These are phyloP conservation scores for Rhodamnia rubescens DNA, from an alignment of 345 rosid species.

Conservation along the genomic window DNA sequence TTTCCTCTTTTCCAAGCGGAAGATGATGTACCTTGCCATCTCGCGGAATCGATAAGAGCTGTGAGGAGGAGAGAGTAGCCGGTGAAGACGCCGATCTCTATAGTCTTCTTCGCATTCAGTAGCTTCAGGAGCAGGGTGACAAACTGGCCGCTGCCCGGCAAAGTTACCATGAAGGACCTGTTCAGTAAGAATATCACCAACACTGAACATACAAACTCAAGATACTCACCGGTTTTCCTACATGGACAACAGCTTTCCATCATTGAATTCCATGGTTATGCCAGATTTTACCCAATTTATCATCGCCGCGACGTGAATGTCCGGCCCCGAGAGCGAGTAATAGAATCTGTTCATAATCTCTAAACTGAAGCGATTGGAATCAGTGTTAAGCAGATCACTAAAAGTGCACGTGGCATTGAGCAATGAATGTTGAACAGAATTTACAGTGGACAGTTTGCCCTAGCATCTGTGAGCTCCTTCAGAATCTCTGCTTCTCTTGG, in stretches of 20 bases:
- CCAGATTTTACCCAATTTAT: neutral
- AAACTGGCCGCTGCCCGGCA: constrained; percentile 53
- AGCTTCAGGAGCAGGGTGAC: constrained; percentile 45
- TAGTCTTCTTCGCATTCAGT: constrained; percentile 41
- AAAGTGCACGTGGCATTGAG: neutral
- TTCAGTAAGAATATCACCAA: neutral
- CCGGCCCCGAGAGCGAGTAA: neutral
- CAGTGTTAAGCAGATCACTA: too few relatives aligned
- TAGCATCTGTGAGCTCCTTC: constrained; percentile 45
- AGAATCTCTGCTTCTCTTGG: constrained; percentile 50
- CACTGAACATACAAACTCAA: neutral
- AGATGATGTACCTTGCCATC: constrained; percentile 30
- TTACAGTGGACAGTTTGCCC: constrained; percentile 35
- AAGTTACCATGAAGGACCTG: constrained; percentile 5
- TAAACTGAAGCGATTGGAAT: neutral
- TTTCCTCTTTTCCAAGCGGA: rapidly evolving
- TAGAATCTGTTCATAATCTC: neutral
- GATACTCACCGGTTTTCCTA: neutral
- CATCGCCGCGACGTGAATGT: neutral
- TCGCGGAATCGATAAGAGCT: constrained; percentile 53
- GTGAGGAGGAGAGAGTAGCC: constrained; percentile 75
- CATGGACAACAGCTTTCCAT: neutral
- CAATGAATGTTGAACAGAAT: neutral
- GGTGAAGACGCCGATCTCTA: constrained; percentile 66
- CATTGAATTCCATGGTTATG: neutral